Evolutionary conservation across 106 monocot genomes (phyloP).

Genomic region (Platanthera guangdongensis): DNA sequence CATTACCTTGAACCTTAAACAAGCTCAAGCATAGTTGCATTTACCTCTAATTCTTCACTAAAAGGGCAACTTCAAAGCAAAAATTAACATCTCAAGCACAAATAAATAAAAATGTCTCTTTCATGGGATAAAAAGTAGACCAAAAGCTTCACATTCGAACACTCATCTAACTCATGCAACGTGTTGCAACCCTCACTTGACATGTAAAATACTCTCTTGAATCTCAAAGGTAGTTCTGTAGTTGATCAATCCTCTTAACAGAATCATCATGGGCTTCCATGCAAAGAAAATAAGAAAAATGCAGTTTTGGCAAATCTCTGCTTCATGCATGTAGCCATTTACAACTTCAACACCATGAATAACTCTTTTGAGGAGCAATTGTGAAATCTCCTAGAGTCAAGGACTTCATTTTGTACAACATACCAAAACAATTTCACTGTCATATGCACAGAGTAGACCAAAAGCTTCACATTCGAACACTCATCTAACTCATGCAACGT

Average conservation of each 20-base stretch:
- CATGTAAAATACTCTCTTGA: constrained; percentile 95
- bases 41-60: not conserved
- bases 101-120: not conserved
- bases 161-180: constrained; percentile 80
- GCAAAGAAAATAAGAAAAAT: not conserved
- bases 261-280: not conserved
- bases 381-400: not conserved
- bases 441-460: not conserved
- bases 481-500: constrained; percentile 83
- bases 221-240: constrained; percentile 52
- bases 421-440: not conserved
- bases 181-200: constrained; percentile 87
- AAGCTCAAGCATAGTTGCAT: not conserved
- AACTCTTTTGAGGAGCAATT: not conserved
- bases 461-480: not conserved
- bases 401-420: not conserved
- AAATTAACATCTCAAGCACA: not conserved
- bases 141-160: not conserved
- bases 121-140: not conserved
- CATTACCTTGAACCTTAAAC: not conserved
- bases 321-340: not conserved
- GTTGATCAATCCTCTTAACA: constrained; percentile 44
- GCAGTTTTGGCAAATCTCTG: not conserved
- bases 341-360: not conserved
- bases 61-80: not conserved